Conservation (phyloP, 2,329 filamentous ascomycete genomes). For the Trichophyton benhamiae region DNA sequence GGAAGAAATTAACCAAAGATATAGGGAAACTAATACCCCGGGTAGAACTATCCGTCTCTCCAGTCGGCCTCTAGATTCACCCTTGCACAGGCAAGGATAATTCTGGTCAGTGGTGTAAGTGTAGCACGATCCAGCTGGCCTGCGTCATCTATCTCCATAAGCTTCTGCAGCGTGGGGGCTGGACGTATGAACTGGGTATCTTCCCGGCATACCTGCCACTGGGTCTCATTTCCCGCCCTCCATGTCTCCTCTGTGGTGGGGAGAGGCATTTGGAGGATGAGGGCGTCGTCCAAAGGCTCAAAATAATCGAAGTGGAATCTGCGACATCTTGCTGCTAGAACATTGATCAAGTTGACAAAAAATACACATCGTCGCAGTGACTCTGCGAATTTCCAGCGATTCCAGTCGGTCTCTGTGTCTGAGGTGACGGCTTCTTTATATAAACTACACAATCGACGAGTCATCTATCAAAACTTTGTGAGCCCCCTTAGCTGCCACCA, state of each 20-base stretch:
- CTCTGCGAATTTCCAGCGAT: not conserved
- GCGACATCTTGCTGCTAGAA: slow-evolving; percentile 2
- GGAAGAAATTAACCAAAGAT: not conserved
- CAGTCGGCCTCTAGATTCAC: not conserved
- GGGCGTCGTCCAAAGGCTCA: not conserved
- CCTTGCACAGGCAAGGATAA: slow-evolving; percentile 1
- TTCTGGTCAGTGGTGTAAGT: slow-evolving; percentile 4
- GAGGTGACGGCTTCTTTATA: not conserved
- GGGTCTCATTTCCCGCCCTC: not conserved
- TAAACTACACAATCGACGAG: not conserved
- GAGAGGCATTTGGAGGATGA: slow-evolving; percentile 2
- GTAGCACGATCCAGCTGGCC: not conserved
- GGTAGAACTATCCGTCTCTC: not conserved
- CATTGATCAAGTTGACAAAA: slow-evolving; percentile 3
- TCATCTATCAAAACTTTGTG: not conserved
- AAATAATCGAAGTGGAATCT: slow-evolving; percentile 4
- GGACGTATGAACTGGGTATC: not conserved
- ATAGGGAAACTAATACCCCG: not conserved
- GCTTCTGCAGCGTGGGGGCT: not conserved
- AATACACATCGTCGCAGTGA: slow-evolving; percentile 1
- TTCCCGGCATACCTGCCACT: not conserved
- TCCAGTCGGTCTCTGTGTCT: slow-evolving; percentile 1
- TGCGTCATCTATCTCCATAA: not conserved
- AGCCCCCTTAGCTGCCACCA: too few species aligned
- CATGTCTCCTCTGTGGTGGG: not conserved